Evolutionary conservation across 306 rosid species (phyloP), one percentile per base, ranked within the genome.

Genomic region (Vicia villosa): DNA sequence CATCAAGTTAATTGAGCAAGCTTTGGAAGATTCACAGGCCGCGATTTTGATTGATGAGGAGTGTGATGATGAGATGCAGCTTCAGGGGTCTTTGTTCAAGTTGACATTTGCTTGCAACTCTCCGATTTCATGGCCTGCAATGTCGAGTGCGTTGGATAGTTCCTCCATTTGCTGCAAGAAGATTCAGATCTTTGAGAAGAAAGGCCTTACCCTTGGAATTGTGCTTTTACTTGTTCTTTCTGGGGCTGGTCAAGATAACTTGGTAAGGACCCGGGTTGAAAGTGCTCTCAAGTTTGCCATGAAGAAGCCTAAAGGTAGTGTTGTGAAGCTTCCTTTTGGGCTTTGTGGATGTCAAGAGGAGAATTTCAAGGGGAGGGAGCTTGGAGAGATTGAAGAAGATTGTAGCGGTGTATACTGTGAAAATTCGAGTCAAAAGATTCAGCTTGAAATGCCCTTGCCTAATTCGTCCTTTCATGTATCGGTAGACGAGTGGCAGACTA

Each of bases 321-420:
- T 84, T 1, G 90, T 85, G 76, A 91, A 89, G 88, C 92, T 91
- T 8, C 84, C 96, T 0, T 91, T 91, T 62, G 97, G 97, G 59
- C 82, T 91, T 58, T 91, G 97, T 73, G 97, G 97, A 73, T 89
- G 97, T 70, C 97, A 91, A 69, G 97, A 91, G 70, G 96, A 86
- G 81, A 87, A 83, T 79, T 70, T 86, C 47, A 86, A 40, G 14
- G 91, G 88, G 60, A 85, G 87, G 77, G 97, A 84, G 20, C 24
- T 76, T 37, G 89, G 80, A 49, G 94, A 84, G 76, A 82, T 84
- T 10, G 97, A 89, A 71, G 96, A 89, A 64, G 94, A 91, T 20
- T 45, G 69, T 10, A 82, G 81, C 1, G 86, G 86, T 66, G 79
- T 57, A 8, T 80, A 77, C 63, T 74, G 74, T 20, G 94, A 85